phyloP scores from a whole-genome alignment of 805 yeast species.

The Ogataea methanolica region DNA sequence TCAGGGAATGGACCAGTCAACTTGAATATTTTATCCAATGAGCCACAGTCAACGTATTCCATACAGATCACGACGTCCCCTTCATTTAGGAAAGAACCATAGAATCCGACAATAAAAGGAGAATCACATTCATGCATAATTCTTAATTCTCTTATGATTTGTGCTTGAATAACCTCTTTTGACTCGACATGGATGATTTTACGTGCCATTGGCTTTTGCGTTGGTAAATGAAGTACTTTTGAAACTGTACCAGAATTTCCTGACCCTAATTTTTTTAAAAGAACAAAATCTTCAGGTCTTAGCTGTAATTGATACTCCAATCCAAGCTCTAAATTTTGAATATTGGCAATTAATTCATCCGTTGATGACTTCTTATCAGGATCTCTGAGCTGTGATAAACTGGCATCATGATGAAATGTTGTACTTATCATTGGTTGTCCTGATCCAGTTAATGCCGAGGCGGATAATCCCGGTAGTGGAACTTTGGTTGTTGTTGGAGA shows the following conservation, averaged over 20 bases:
- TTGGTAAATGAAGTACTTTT: slow-evolving; percentile 84
- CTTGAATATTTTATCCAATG: slow-evolving; percentile 73
- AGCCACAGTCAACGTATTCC: slow-evolving; percentile 96
- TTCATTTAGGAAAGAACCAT: slow-evolving; percentile 78
- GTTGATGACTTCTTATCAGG: slow-evolving; percentile 29
- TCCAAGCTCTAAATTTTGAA: slow-evolving; percentile 48
- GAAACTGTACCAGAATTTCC: slow-evolving; percentile 94
- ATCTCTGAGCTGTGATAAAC: slow-evolving; percentile 18
- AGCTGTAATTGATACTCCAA: slow-evolving; percentile 50
- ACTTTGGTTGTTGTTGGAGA: slow-evolving; percentile 1
- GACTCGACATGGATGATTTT: slow-evolving; percentile 84
- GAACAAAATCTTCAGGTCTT: slow-evolving; percentile 63
- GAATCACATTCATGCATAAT: slow-evolving; percentile 87
- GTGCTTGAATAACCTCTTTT: slow-evolving; percentile 71
- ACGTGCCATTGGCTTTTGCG: slow-evolving; percentile 84
- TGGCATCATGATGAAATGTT: slow-evolving; percentile 10
- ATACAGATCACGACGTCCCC: slow-evolving; percentile 82
- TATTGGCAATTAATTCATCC: slow-evolving; percentile 37
- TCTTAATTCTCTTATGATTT: slow-evolving; percentile 81
- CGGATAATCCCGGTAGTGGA: not conserved
- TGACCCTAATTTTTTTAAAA: slow-evolving; percentile 74
- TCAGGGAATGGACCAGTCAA: slow-evolving; percentile 63
- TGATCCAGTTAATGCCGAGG: slow-evolving; percentile 1
- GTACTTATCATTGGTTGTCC: slow-evolving; percentile 7
- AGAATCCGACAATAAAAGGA: slow-evolving; percentile 82